phyloP scores from a whole-genome alignment of 495 filamentous ascomycete genomes.

The Penicillium mononematosum region DNA sequence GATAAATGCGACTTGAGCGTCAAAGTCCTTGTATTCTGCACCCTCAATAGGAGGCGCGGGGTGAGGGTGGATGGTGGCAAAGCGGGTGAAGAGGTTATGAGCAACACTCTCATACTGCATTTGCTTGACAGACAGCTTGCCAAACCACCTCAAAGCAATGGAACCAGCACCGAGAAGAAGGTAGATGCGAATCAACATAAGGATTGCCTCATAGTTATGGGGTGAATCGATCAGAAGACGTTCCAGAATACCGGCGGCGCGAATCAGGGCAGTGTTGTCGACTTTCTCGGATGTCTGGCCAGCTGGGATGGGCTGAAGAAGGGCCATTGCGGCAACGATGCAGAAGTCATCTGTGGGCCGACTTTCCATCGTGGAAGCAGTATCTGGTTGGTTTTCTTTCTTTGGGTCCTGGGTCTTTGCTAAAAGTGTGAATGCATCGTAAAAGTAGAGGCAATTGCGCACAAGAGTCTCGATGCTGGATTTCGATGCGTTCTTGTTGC shows the following conservation, averaged over 20 bases:
- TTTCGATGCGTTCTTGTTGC: conserved; percentile 33
- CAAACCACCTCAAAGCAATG: conserved; percentile 53
- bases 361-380: conserved; percentile 49
- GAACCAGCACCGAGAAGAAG: conserved; percentile 53
- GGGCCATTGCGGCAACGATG: conserved; percentile 55
- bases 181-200: conserved; percentile 56
- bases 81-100: conserved; percentile 56
- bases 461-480: conserved; percentile 46
- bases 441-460: conserved; percentile 47
- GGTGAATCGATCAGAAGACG: conserved; percentile 49
- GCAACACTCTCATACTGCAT: conserved; percentile 59
- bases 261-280: conserved; percentile 46
- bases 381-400: conserved; percentile 6
- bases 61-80: conserved; percentile 57
- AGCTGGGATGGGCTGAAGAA: conserved; percentile 42
- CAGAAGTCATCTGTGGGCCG: conserved; percentile 58
- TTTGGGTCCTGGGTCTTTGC: conserved; percentile 15
- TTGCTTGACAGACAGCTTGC: conserved; percentile 59
- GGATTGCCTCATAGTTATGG: conserved; percentile 57
- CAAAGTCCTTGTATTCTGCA: conserved; percentile 44
- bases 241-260: conserved; percentile 51
- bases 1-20: conserved; percentile 42
- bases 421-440: conserved; percentile 26
- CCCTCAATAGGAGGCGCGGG: conserved; percentile 42
- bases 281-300: conserved; percentile 20